Evolutionary conservation across 495 filamentous ascomycete species (phyloP), one percentile per base, ranked within the genome.

Genomic region (Saxophila tyrrhenica): DNA sequence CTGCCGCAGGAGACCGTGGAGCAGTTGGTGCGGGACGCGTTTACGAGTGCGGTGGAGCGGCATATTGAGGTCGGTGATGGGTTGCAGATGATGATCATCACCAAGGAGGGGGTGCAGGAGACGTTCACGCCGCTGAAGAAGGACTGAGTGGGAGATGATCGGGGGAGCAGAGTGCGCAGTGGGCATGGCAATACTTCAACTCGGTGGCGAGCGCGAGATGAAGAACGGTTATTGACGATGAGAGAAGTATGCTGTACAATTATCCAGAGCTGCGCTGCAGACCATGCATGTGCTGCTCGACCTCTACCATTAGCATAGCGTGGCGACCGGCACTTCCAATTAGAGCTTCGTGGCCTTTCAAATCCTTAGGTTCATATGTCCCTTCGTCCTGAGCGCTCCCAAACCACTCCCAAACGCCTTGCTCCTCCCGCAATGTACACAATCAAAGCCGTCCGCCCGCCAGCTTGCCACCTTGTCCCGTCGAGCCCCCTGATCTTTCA

Each of bases 1-100:
- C 72, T 97, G 61, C 74, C 83, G 23, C 76, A 78, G 61, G 71
- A 76, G 25, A 80, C 84, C 23, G 92, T 94, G 22, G 87, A 91
- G 72, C 76, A 82, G 58, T 68, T 98, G 54, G 94, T 97, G 52
- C 84, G 88, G 71, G 92, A 98, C 79, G 94, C 91, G 10, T 98
- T 98, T 66, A 94, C 92, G 55, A 94, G 89, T 67, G 91, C 94
- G 13, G 90, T 95, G 21, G 92, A 98, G 79, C 84, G 92, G 68
- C 92, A 98, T 73, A 98, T 97, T 62, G 91, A 97, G 75, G 92
- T 97, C 54, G 92, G 92, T 67, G 92, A 98, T 76, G 84, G 86
- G 39, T 69, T 98, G 71, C 92, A 97, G 76, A 88, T 95, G 82
- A 79, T 96, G 77, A 78, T 95, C 55, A 84, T 95, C 60, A 95